Base-by-base conservation (phyloP, 139 green algal species). In the Gonium pectorale region DNA sequence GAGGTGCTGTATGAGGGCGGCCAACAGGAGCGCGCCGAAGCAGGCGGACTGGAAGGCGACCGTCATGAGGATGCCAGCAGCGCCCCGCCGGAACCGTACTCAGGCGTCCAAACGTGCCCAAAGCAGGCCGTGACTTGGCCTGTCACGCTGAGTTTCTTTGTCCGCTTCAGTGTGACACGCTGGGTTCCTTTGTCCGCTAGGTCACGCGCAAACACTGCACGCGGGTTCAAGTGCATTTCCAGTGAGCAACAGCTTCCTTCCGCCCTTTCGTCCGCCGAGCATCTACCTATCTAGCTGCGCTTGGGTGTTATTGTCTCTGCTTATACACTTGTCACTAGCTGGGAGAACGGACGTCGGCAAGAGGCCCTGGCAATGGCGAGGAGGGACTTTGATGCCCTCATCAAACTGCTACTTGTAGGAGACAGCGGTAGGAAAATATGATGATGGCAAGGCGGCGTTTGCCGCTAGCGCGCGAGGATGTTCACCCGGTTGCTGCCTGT, bases 361-460 rank as follows among this genome's bases (percentile, higher is more conserved):
- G 13, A 56, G 49, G 49, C 49, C 17, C 49, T 56, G 49, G 49
- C 40, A 60, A 86, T 86, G 67, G 67, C 80, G 33, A 26, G 41
- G 67, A 82, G 74, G 7, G 96, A 98, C 70, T 99, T 96, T 86
- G 97, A 99, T 81, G 94, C 96, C 51, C 89, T 99, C 0, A 96
- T 99, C 75, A 99, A 99, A 83, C 91, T 99, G 27, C 90, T 99
- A 68, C 88, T 99, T 1, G 98, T 99, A 63, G 97, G 97, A 0
- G 97, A 99, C 80, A 98, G 94, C 79, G 97, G 97, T 98, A 67
- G 26, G 91, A 27, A 1, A 59, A 27, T 22, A 27, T 4, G 29
- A 21, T 44, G 8, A 15, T 37, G n/a, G n/a, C n/a, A n/a, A n/a
- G n/a, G n/a, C n/a, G n/a, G n/a, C 13, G 49, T 59, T 22, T 37